Conservation (phyloP, 257 asterid genomes). For the Pogostemon cablin region DNA sequence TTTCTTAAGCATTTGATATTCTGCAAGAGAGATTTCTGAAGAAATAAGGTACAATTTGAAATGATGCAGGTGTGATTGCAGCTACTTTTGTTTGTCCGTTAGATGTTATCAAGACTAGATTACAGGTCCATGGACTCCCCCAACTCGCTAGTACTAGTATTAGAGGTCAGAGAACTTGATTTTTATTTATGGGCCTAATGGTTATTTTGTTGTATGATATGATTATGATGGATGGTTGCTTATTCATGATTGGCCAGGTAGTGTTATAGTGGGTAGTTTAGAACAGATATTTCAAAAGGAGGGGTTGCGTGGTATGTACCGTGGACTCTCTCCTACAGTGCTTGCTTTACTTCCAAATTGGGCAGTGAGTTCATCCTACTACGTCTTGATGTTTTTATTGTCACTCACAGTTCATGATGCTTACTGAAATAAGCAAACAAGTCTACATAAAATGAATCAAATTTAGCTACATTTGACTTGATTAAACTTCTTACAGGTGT, state of each 20-base stretch:
- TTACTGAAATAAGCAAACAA: slow-evolving; percentile 12
- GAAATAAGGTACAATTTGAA: slow-evolving; percentile 28
- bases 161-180: slow-evolving; percentile 52
- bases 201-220: neutral
- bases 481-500: slow-evolving; percentile 57
- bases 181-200: neutral
- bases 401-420: neutral
- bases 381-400: neutral
- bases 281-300: slow-evolving; percentile 80
- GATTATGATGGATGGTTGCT: slow-evolving; percentile 30
- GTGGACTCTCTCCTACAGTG: slow-evolving; percentile 88
- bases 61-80: slow-evolving; percentile 76
- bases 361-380: slow-evolving; percentile 65
- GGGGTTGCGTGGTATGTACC: slow-evolving; percentile 89
- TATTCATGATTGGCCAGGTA: slow-evolving; percentile 56
- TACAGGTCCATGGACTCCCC: slow-evolving; percentile 90
- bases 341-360: slow-evolving; percentile 89
- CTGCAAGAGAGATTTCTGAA: slow-evolving; percentile 1
- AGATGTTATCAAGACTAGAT: slow-evolving; percentile 91
- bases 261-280: slow-evolving; percentile 78
- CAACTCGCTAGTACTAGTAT: slow-evolving; percentile 57
- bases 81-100: slow-evolving; percentile 94
- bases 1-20: neutral
- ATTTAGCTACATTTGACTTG: slow-evolving; percentile 23
- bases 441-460: neutral